Conservation (phyloP, 2,329 filamentous ascomycete genomes). For the Aspergillus floridensis region DNA sequence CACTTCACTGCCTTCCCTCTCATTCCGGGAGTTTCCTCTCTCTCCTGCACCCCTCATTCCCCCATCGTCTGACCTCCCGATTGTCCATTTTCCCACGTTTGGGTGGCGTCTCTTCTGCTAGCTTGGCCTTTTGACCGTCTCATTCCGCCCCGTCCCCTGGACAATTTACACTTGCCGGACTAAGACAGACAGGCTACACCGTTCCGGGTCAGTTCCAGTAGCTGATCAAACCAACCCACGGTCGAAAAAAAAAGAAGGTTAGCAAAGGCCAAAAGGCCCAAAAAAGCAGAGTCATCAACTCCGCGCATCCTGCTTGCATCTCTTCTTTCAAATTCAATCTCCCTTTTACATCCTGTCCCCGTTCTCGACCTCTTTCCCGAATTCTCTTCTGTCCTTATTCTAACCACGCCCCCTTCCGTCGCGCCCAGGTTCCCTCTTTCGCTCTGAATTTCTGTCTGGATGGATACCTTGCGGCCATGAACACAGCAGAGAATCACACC, state of each 20-base stretch:
- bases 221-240: background rate
- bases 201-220: background rate
- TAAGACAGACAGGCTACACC: background rate
- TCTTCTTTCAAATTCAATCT: background rate
- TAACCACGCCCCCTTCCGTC: slow-evolving; percentile 7
- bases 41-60: background rate
- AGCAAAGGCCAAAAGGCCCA: background rate
- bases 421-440: background rate
- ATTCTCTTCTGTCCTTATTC: slow-evolving; percentile 5
- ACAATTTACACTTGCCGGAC: background rate
- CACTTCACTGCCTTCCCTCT: background rate
- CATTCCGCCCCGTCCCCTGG: background rate
- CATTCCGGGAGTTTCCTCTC: background rate
- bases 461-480: slow-evolving; percentile 36
- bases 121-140: background rate
- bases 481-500: slow-evolving; percentile 29
- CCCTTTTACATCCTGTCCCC: background rate
- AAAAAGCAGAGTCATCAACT: background rate
- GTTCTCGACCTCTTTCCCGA: slow-evolving; percentile 9
- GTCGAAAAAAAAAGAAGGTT: background rate
- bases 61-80: background rate
- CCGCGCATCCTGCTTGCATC: background rate
- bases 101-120: background rate
- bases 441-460: slow-evolving; percentile 17
- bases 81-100: background rate